Percentiles rank a stretch among this genome's conserved stretches.
Evolutionary conservation across 352 stramenopile genomes (phyloP).

Genomic region (Pilasporangium apinafurcum): DNA sequence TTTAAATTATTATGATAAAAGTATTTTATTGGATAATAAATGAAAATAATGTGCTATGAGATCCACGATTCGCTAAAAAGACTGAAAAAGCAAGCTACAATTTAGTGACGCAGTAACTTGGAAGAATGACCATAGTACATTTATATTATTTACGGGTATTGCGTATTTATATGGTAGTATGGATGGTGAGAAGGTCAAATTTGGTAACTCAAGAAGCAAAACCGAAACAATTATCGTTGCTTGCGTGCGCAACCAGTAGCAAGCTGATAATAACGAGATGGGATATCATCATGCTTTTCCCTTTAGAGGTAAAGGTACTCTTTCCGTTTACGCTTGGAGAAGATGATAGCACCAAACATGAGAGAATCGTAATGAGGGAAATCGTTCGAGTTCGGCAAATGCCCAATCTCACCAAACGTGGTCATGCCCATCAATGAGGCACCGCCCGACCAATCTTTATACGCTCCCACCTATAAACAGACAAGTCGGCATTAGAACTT

Average conservation of each 20-base stretch:
- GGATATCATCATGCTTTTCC: neutral
- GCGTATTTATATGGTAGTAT: no score
- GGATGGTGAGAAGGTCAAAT: no score
- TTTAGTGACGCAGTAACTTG: neutral
- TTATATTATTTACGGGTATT: neutral
- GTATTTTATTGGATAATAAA: constrained; percentile 1
- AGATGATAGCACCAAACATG: constrained; percentile 87
- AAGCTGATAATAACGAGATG: no score
- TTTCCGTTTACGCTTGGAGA: constrained; percentile 79
- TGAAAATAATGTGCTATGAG: no score
- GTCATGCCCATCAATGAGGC: constrained; percentile 85
- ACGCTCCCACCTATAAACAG: constrained; percentile 60
- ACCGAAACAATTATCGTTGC: no score
- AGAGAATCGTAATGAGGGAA: constrained; percentile 86
- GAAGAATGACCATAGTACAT: neutral
- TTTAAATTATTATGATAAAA: neutral
- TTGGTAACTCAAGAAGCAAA: no score
- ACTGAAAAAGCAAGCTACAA: neutral
- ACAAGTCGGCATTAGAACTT: no score
- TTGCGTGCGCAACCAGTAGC: no score
- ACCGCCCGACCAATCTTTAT: constrained; percentile 77
- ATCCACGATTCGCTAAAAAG: no score
- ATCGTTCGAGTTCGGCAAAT: constrained; percentile 72
- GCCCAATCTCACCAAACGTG: constrained; percentile 83
- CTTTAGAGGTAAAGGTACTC: constrained; percentile 63